These are phyloP conservation scores for Dactylellina cionopaga DNA, from an alignment of 2,329 filamentous ascomycete genomes.

Conservation along the genomic window DNA sequence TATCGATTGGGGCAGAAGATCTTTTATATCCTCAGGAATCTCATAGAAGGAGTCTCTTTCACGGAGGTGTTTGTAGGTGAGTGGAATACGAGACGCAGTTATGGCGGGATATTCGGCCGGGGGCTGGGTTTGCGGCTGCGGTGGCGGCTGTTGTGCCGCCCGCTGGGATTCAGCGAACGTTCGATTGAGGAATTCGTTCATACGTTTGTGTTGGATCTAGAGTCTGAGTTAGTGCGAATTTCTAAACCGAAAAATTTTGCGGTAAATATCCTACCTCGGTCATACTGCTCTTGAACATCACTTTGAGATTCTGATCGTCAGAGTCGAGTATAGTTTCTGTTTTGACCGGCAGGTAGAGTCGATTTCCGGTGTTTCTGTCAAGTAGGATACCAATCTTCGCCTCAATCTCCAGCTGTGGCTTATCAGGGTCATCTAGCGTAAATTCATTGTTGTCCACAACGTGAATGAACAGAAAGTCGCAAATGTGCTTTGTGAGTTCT, in stretches of 20 bases:
- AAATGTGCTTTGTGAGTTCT: constrained; percentile 77
- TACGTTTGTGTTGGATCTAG: constrained; percentile 79
- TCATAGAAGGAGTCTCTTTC: constrained; percentile 88
- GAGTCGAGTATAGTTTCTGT: constrained; percentile 77
- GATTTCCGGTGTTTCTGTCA: constrained; percentile 74
- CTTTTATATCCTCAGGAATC: constrained; percentile 70
- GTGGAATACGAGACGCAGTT: constrained; percentile 66
- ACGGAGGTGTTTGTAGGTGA: constrained; percentile 82
- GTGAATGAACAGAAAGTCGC: constrained; percentile 79
- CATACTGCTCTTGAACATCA: constrained; percentile 88
- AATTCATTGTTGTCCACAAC: constrained; percentile 75
- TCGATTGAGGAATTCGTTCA: constrained; percentile 86
- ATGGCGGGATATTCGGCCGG: constrained; percentile 60
- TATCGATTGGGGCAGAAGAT: constrained; percentile 71
- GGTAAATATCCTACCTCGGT: constrained; percentile 72
- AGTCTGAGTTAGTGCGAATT: constrained; percentile 14
- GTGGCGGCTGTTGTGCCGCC: constrained; percentile 50
- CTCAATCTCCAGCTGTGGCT: constrained; percentile 86
- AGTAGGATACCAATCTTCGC: constrained; percentile 88
- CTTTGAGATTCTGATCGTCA: constrained; percentile 65
- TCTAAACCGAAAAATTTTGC: not conserved
- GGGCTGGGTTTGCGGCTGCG: constrained; percentile 62
- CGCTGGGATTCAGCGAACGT: constrained; percentile 70
- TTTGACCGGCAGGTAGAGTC: constrained; percentile 73
- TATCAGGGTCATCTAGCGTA: constrained; percentile 67